phyloP scores from a whole-genome alignment of 2,329 filamentous ascomycete species.

The Fusarium newnesense region DNA sequence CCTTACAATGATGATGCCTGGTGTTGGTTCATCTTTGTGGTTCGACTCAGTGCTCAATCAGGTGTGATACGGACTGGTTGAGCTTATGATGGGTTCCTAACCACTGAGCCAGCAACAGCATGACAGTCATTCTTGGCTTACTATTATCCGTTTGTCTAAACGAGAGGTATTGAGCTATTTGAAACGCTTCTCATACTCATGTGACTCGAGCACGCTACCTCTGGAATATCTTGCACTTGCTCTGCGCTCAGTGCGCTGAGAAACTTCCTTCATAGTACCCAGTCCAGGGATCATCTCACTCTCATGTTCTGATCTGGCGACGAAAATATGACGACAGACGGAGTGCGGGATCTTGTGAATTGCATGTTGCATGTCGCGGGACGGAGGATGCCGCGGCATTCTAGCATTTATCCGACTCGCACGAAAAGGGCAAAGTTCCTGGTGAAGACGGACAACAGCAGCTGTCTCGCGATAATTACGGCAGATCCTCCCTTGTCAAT shows the following conservation, averaged over 20 bases:
- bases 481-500: slow-evolving; percentile 35
- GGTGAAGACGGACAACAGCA: slow-evolving; percentile 24
- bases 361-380: background rate
- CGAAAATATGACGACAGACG: slow-evolving; percentile 20
- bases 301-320: slow-evolving; percentile 12
- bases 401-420: slow-evolving; percentile 21
- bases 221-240: background rate
- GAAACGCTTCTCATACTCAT: background rate
- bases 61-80: background rate
- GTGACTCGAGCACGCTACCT: background rate
- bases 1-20: slow-evolving; percentile 9
- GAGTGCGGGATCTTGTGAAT: slow-evolving; percentile 20
- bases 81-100: background rate
- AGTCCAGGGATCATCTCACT: slow-evolving; percentile 2
- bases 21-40: background rate
- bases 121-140: background rate
- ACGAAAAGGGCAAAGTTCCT: slow-evolving; percentile 21
- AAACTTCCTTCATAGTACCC: background rate
- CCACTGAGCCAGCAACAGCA: background rate
- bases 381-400: slow-evolving; percentile 33
- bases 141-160: background rate
- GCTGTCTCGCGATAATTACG: slow-evolving; percentile 40
- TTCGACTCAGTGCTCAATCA: background rate
- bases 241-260: background rate
- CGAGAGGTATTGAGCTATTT: background rate